Base-by-base conservation (phyloP, 2,329 filamentous ascomycete genomes). In the Claviceps digitariae region DNA sequence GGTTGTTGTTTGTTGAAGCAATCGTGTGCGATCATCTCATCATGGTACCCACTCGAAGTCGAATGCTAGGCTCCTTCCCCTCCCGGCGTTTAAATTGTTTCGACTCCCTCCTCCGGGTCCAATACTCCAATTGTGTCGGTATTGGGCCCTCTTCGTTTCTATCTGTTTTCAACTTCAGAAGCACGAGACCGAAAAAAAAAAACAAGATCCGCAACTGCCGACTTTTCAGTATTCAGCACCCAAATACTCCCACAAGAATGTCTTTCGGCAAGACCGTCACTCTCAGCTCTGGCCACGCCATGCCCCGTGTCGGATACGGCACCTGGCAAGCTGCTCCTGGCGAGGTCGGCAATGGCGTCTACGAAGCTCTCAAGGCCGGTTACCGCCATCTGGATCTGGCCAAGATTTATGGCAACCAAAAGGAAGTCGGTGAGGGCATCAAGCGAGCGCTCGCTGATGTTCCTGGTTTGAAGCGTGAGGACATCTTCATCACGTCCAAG, bases 271-370 rank as follows among this genome's bases (percentile, higher is more conserved):
- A 65, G 60, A 72, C 78, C 67, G 77, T 81, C 60, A 79, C 76
- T 57, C 75, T 82, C 62, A 82, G 76, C 71, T 76, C 77, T 52
- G 83, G 84, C 59, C 77, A 79, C 63, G 79, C 81, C 69, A 86
- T 86, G 54, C 79, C 82, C 2, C 73, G 73, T 50, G 68, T 83
- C 56, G 76, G 78, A 57, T 74, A 66, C 55, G 82, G 82, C 62
- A 86, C 82, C 61, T 86, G 82, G 82, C 83, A 86, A 65, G 80
- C 82, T 34, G 71, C 75, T 59, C 81, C 81, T 51, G 79, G 78
- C 57, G 77, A 85, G 67, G 82, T 84, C 55, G 76, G 77, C 54
- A 71, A 76, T 40, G 82, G 82, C 43, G 81, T 87, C 61, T 81
- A 79, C 65, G 74, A 75, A 58, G 82, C 82, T 38, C 73, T 86